Evolutionary conservation across 768 basidiomycete species (phyloP).

Genomic region (Panellus pusillus): DNA sequence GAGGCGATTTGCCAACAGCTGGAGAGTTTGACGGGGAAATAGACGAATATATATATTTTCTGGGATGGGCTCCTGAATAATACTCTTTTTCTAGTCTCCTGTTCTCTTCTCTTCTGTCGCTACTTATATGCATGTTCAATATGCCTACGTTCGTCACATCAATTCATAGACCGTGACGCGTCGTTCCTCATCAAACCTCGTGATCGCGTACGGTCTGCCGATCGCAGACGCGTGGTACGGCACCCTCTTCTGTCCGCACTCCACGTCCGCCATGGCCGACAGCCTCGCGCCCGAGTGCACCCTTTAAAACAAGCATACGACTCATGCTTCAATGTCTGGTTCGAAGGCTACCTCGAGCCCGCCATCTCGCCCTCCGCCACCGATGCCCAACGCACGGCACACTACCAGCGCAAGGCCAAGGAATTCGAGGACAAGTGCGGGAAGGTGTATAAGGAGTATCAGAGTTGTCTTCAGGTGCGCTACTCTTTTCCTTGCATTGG

Average conservation of each 20-base stretch:
- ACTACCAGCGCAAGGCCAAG: constrained; percentile 77
- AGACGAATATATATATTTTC: neutral
- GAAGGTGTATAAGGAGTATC: constrained; percentile 77
- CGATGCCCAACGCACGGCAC: constrained; percentile 50
- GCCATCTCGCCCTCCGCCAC: constrained; percentile 47
- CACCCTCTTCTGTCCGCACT: neutral
- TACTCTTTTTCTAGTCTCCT: constrained; percentile 10
- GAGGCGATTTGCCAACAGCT: constrained; percentile 19
- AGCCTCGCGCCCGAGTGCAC: constrained; percentile 87
- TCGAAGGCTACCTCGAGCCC: constrained; percentile 94
- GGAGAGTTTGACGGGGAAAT: constrained; percentile 9
- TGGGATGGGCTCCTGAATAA: too few relatives aligned
- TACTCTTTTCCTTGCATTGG: neutral
- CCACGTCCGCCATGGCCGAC: constrained; percentile 56
- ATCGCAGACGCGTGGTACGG: constrained; percentile 1
- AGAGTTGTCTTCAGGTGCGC: constrained; percentile 79
- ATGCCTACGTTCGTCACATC: too few relatives aligned
- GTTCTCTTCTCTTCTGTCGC: neutral
- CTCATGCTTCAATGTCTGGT: constrained; percentile 96
- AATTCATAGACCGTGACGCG: too few relatives aligned
- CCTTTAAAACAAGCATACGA: constrained; percentile 86
- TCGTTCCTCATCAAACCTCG: neutral
- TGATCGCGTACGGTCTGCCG: constrained; percentile 11
- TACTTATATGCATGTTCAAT: neutral
- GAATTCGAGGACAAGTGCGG: constrained; percentile 90